Evolutionary conservation across 2,329 filamentous ascomycete species (phyloP), one percentile per base, ranked within the genome.

Genomic region (Ophiostoma ulmi): DNA sequence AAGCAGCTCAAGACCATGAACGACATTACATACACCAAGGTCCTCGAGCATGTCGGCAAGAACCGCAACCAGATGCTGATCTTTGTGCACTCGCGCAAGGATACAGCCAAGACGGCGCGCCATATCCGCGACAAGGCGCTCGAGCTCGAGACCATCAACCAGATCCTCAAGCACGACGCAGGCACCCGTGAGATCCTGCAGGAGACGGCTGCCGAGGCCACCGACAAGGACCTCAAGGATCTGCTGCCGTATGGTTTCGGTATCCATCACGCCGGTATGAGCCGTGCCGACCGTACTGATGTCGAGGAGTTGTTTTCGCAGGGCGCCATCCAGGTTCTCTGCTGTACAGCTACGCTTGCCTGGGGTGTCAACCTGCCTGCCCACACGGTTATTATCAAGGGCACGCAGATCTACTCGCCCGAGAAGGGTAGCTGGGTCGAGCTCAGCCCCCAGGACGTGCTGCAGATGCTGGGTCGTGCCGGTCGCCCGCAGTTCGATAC

Each of bases 1-100:
- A 99, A 98, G 81, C 95, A 99, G 79, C 84, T 99, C 70, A 97
- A 98, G 85, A 96, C 92, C 0, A 99, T 99, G 95, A 99, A 99
- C 77, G 95, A 99, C 76, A 94, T 99, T 70, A 97, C 93, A 71
- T 99, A 99, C 80, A 96, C 90, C 74, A 99, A 99, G 80, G 94
- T 97, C 38, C 87, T 99, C 70, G 95, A 99, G 80, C 94, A 98
- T 78, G 94, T 97, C 39, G 95, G 95, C 7, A 90, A 91, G 72
- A 91, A 96, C 77, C 89, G 92, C 74, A 97, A 99, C 76, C 95
- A 99, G 80, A 97, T 99, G 94, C 88, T 99, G 55, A 97, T 99
- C 72, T 99, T 99, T 77, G 95, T 99, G 6, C 96, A 99, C 79
- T 99, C 96, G 48, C 87, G 95, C 76, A 99, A 99, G 78, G 96